Evolutionary conservation across 2,329 filamentous ascomycete genomes (phyloP), one percentile per base, ranked within the genome.

Genomic region (Apiospora pterosperma): DNA sequence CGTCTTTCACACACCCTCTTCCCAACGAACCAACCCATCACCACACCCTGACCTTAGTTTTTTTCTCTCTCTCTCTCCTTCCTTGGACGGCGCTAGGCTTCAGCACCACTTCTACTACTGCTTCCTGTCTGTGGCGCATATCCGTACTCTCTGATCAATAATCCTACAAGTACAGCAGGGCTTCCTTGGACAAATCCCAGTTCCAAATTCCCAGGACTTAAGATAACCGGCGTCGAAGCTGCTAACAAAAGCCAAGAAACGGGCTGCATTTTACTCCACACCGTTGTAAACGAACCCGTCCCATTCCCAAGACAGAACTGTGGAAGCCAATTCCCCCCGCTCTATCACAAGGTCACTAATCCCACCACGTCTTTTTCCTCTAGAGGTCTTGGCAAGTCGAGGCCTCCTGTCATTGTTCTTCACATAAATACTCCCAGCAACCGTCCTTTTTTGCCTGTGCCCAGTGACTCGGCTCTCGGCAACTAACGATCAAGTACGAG

Each of bases 381-480:
- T 62, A 42, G 21, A 16, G 31, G 38, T 48, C 60, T 62, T 62
- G 60, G 60, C 60, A 62, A 42, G 60, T 34, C 39, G 58, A 60
- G 58, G 58, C 58, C 58, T 60, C 58, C 58, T 60, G 60, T 48
- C 25, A 44, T 34, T 48, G 38, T 62, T 62, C 31, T 48, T 42
- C 28, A 23, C 23, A 42, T 36, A 44, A 62, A 62, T 34, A 4
- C 60, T 48, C 60, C 39, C 60, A 21, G 38, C 48, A 5, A 12
- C 39, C 8, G 19, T 36, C 39, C 36, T 31, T 14, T 31, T 60
- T 19, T 41, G 38, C 23, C 42, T 34, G 28, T 10, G 48, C 12
- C 59, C 59, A 41, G n/a, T 39, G 59, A 61, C 25, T 41, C 60
- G 38, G 31, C 39, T 48, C 39, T 48, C 39, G 38, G 60, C 23